phyloP scores from a whole-genome alignment of 345 rosid species.

The Erucastrum elatum region DNA sequence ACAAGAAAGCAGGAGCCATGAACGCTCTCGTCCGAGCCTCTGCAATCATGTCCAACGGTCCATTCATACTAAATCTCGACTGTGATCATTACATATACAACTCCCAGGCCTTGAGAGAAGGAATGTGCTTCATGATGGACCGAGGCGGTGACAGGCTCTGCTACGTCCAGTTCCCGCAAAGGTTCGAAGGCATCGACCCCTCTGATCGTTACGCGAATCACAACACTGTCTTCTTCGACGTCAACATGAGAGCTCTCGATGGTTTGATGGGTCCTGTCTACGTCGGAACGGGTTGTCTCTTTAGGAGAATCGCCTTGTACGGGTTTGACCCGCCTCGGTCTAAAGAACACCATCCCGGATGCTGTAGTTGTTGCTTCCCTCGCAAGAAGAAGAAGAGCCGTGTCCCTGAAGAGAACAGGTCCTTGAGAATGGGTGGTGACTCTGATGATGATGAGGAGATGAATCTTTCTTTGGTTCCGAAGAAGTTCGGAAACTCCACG shows the following conservation, averaged over 20 bases:
- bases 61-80: constrained; percentile 95
- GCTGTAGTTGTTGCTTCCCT: constrained; percentile 73
- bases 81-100: constrained; percentile 98
- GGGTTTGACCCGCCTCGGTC: constrained; percentile 94
- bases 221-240: constrained; percentile 97
- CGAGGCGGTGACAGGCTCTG: constrained; percentile 95
- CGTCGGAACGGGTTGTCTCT: constrained; percentile 97
- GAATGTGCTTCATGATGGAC: constrained; percentile 99
- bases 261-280: constrained; percentile 98
- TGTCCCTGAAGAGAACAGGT: constrained; percentile 74
- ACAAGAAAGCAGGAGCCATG: constrained; percentile 99
- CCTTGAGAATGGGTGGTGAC: constrained; percentile 96
- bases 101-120: constrained; percentile 94
- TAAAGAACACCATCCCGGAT: constrained; percentile 78
- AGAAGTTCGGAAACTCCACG: constrained; percentile 84
- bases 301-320: constrained; percentile 85
- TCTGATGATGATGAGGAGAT: constrained; percentile 88
- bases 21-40: constrained; percentile 97
- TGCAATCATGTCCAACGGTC: constrained; percentile 97
- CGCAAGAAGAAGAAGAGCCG: constrained; percentile 62
- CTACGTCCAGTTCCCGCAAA: constrained; percentile 96
- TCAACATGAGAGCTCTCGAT: constrained; percentile 98
- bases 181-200: constrained; percentile 98
- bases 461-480: constrained; percentile 75
- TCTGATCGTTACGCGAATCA: constrained; percentile 97